Percentiles rank a stretch among this genome's conserved stretches.
Conservation (phyloP, 2,329 filamentous ascomycete species). For the Drechslerella dactyloides region DNA sequence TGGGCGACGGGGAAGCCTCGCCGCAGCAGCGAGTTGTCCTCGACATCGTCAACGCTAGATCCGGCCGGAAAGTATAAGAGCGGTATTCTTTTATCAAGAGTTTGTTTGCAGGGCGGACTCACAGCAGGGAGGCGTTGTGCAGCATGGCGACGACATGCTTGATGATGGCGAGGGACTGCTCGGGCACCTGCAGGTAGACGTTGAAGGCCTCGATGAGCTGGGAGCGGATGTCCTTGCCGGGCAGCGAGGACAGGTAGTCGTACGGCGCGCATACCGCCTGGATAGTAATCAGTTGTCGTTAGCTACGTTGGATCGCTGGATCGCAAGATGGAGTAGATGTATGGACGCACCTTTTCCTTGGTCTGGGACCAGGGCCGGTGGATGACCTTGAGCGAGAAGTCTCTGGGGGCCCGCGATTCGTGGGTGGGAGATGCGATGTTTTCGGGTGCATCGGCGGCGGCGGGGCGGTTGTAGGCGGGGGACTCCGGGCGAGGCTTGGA, state of each 20-base stretch:
- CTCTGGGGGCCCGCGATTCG: conserved; percentile 26
- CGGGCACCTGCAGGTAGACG: conserved; percentile 76
- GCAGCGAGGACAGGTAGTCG: conserved; percentile 78
- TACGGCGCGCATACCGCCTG: conserved; percentile 64
- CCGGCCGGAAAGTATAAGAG: conserved; percentile 1
- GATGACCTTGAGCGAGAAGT: conserved; percentile 41
- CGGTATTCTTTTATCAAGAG: too few relatives aligned
- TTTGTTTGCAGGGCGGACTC: conserved; percentile 43
- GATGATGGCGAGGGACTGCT: conserved; percentile 73
- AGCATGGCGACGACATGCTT: conserved; percentile 83
- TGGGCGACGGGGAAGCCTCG: conserved; percentile 83
- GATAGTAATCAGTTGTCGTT: too few relatives aligned
- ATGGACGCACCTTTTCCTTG: conserved; percentile 59
- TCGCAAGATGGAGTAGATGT: conserved; percentile 48
- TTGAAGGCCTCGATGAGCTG: conserved; percentile 84
- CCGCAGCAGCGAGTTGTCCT: conserved; percentile 78
- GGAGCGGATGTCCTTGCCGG: conserved; percentile 82
- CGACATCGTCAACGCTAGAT: conserved; percentile 77
- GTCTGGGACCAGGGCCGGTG: conserved; percentile 52
- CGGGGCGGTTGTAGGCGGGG: background rate
- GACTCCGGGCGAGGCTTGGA: background rate
- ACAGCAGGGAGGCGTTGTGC: conserved; percentile 79
- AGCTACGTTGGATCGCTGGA: too few relatives aligned
- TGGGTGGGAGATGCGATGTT: conserved; percentile 2
- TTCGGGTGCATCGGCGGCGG: background rate